Evolutionary conservation across 2,329 filamentous ascomycete genomes (phyloP).

Genomic region (Ophidiomyces ophidiicola): DNA sequence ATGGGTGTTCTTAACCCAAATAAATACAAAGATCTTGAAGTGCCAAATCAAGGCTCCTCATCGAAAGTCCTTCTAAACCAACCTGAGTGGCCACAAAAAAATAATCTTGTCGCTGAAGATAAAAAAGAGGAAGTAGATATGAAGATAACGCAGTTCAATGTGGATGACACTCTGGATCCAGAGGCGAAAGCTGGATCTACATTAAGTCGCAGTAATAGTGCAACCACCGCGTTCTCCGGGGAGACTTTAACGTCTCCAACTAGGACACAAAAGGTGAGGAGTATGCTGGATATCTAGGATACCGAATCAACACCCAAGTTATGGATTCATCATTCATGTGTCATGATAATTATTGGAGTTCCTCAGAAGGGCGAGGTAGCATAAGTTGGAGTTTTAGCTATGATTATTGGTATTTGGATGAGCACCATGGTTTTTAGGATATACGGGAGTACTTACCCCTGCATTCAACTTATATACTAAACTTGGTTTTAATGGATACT

Average conservation of each 20-base stretch:
- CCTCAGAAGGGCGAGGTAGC: no score
- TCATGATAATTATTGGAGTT: no score
- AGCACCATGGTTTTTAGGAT: no score
- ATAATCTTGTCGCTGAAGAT: background rate
- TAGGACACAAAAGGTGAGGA: constrained; percentile 12
- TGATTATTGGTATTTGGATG: no score
- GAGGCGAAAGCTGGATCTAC: background rate
- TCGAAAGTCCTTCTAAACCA: constrained; percentile 4
- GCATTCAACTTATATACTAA: no score
- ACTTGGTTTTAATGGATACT: no score
- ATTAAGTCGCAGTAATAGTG: constrained; percentile 9
- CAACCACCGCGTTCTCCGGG: constrained; percentile 12
- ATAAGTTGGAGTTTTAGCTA: no score
- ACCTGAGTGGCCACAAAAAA: constrained; percentile 6
- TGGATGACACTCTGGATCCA: background rate
- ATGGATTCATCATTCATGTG: no score
- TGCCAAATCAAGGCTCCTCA: constrained; percentile 1
- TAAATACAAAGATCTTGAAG: constrained; percentile 9
- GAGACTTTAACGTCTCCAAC: constrained; percentile 12
- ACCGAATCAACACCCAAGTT: no score
- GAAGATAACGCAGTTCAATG: background rate
- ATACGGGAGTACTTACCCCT: no score
- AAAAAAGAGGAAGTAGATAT: background rate
- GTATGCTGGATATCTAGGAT: constrained; percentile 14
- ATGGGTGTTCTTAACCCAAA: constrained; percentile 25